phyloP scores from a whole-genome alignment of 2,329 filamentous ascomycete species.

The Madurella mycetomatis region DNA sequence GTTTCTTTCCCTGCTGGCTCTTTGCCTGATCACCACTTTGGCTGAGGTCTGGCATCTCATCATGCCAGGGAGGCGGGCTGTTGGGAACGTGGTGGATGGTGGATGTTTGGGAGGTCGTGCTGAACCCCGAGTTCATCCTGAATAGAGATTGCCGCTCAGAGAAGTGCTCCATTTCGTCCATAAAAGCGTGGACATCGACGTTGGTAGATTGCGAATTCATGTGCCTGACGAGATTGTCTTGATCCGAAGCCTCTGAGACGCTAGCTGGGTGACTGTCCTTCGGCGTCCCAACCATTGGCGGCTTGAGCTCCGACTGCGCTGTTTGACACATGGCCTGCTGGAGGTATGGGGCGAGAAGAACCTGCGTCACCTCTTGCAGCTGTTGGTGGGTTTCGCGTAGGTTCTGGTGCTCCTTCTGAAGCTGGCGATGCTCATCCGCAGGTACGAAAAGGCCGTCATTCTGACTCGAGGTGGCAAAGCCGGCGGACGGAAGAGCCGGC shows the following conservation, averaged over 20 bases:
- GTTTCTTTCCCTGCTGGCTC: background rate
- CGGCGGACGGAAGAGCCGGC: background rate
- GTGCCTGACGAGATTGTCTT: conserved; percentile 26
- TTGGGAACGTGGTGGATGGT: conserved; percentile 29
- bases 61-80: conserved; percentile 18
- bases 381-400: conserved; percentile 19
- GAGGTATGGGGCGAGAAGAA: conserved; percentile 10
- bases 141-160: conserved; percentile 20
- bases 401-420: conserved; percentile 18
- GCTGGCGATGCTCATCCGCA: conserved; percentile 15
- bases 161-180: conserved; percentile 25
- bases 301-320: background rate
- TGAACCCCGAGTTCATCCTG: conserved; percentile 23
- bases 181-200: conserved; percentile 23
- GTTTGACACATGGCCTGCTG: conserved; percentile 3
- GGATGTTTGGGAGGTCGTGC: conserved; percentile 20
- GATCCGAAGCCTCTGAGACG: conserved; percentile 8
- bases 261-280: background rate
- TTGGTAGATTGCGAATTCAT: conserved; percentile 29
- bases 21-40: background rate
- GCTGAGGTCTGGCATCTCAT: background rate
- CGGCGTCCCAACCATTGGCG: background rate
- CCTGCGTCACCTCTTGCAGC: conserved; percentile 16
- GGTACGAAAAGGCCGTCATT: conserved; percentile 12
- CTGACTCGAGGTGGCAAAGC: background rate